These are phyloP conservation scores for Beauveria caledonica DNA, from an alignment of 2,329 filamentous ascomycete genomes.

Conservation along the genomic window DNA sequence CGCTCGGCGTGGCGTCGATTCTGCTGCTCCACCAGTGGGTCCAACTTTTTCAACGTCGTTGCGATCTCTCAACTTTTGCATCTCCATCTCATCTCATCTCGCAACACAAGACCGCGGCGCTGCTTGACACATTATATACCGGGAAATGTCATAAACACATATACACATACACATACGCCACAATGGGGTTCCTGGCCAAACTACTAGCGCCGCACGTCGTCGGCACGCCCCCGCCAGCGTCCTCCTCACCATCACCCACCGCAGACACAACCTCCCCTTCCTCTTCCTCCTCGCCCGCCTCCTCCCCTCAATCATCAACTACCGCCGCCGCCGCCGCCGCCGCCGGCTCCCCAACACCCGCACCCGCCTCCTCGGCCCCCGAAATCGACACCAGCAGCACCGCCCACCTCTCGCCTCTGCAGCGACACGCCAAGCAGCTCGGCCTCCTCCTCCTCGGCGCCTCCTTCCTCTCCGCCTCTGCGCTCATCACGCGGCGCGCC, in stretches of 20 bases:
- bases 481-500: constrained; percentile 63
- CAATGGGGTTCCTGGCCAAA: constrained; percentile 10
- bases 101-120: too few relatives aligned
- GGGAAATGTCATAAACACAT: background rate
- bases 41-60: constrained; percentile 1
- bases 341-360: constrained; percentile 12
- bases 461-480: constrained; percentile 64
- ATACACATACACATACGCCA: background rate
- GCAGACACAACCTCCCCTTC: background rate
- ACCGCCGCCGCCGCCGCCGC: background rate
- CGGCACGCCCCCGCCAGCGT: constrained; percentile 11
- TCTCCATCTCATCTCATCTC: background rate
- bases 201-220: constrained; percentile 8
- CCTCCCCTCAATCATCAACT: background rate
- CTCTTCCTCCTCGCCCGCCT: background rate
- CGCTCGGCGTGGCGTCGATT: too few relatives aligned
- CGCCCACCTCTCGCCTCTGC: constrained; percentile 26
- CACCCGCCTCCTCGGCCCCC: constrained; percentile 11
- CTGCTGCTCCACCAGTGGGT: background rate
- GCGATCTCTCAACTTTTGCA: background rate
- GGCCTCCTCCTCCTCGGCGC: constrained; percentile 67
- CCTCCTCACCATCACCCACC: constrained; percentile 4
- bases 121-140: background rate
- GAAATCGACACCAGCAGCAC: constrained; percentile 15
- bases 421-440: constrained; percentile 51